Conservation (phyloP, 2,329 filamentous ascomycete genomes). For the Penicillium paneum region DNA sequence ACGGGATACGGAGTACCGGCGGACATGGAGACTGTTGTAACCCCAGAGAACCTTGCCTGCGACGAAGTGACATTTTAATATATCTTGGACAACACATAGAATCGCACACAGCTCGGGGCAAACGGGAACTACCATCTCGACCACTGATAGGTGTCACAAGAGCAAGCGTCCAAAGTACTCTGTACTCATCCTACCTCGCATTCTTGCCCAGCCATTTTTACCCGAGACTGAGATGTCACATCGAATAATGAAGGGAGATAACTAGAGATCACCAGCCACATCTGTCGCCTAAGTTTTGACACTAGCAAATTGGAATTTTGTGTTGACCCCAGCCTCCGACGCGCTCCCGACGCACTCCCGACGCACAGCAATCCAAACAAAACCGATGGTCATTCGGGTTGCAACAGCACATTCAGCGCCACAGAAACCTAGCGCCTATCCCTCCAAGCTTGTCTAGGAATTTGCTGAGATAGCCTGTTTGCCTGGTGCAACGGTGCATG, state of each 20-base stretch:
- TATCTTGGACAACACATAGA: not conserved
- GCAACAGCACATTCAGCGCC: not conserved
- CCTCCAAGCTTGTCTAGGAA: not conserved
- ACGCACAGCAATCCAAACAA: not conserved
- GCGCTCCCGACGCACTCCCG: not conserved
- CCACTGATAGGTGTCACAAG: not conserved
- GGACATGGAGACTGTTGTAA: not conserved
- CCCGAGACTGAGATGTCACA: not conserved
- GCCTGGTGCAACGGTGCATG: not conserved
- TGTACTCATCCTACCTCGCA: not conserved
- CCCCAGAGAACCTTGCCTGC: not conserved
- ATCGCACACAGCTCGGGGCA: not conserved
- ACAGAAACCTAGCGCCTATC: not conserved
- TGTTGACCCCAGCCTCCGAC: not conserved
- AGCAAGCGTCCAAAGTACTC: not conserved
- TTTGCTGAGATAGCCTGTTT: not conserved
- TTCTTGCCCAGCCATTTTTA: not conserved
- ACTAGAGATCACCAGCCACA: not conserved
- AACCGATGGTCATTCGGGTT: not conserved
- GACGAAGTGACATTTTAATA: not conserved
- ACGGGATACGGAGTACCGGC: not conserved
- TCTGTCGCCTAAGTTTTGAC: not conserved
- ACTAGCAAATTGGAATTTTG: not conserved
- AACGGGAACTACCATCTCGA: not conserved
- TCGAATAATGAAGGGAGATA: not conserved